Evolutionary conservation across 2,329 filamentous ascomycete species (phyloP).

Genomic region (Massarina eburnea): DNA sequence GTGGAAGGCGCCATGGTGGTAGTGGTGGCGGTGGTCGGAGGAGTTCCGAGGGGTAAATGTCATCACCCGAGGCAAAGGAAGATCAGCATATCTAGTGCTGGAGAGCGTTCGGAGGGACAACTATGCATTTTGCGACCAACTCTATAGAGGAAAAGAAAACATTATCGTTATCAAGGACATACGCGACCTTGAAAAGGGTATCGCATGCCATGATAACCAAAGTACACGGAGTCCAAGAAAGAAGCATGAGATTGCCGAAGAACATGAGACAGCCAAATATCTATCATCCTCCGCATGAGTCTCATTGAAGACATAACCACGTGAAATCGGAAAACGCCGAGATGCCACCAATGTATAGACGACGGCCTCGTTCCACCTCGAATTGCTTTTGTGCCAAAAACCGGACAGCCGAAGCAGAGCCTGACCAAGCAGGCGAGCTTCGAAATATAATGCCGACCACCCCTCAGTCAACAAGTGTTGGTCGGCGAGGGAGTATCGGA

Average conservation of each 20-base stretch:
- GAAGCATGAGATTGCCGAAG: slow-evolving; percentile 34
- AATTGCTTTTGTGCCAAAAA: slow-evolving; percentile 39
- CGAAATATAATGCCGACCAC: slow-evolving; percentile 34
- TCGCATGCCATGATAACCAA: slow-evolving; percentile 40
- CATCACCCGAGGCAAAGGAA: slow-evolving; percentile 30
- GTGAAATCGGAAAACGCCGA: slow-evolving; percentile 45
- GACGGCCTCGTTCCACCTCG: slow-evolving; percentile 34
- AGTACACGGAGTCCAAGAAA: slow-evolving; percentile 32
- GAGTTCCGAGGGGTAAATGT: slow-evolving; percentile 21
- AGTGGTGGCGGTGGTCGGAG: neutral
- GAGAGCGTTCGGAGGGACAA: no score
- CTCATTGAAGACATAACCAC: slow-evolving; percentile 42
- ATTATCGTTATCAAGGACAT: slow-evolving; percentile 42
- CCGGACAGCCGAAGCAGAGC: slow-evolving; percentile 25
- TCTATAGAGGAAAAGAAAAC: slow-evolving; percentile 42
- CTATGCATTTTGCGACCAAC: slow-evolving; percentile 38
- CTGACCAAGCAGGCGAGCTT: slow-evolving; percentile 35
- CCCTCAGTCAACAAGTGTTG: slow-evolving; percentile 25
- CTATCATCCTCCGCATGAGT: slow-evolving; percentile 36
- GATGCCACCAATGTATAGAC: slow-evolving; percentile 41
- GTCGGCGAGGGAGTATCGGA: slow-evolving; percentile 15
- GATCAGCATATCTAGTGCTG: no score
- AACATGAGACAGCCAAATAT: slow-evolving; percentile 35
- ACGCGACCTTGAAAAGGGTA: slow-evolving; percentile 36
- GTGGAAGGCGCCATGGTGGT: slow-evolving; percentile 8